Base-by-base conservation (phyloP, 805 yeast species). In the Schizosaccharomyces cryophilus region DNA sequence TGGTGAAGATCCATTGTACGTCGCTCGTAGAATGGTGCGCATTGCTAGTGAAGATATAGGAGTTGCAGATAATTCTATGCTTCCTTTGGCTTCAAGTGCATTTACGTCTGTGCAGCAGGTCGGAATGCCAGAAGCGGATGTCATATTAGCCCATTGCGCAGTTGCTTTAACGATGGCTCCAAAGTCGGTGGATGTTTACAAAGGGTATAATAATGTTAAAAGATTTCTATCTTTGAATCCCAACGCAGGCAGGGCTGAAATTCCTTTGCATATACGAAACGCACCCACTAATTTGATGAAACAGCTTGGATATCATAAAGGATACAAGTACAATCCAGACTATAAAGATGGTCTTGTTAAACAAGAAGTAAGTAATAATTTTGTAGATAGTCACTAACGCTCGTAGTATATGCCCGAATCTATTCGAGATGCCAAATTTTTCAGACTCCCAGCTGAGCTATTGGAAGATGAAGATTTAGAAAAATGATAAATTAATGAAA, bases 1-100 rank as follows among this genome's bases (percentile, higher is more conserved):
- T 2, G 98, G 98, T 0, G 98, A 94, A 69, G 94, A 86, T 67
- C 96, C 96, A 0, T 71, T 87, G 29, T 93, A 84, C 66, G 81
- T 93, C 13, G 88, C 93, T 0, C 75, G 99, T 54, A 74, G 98
- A 65, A 85, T 93, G 94, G 83, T 93, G 4, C 76, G 96, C 3
- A 93, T 93, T 24, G 97, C 98, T 0, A 83, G 93, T 67, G 99
- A 93, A 69, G 99, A 93, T 69, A 75, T 93, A 31, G 99, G 99
- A 0, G 72, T 86, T 1, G 74, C 85, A 3, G 97, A 93, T 69
- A 87, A 87, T 60, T 71, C 84, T 0, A 81, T 94, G 66, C 72
- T 93, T 54, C 95, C 96, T 1, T 83, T 93, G 72, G 93, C 95
- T 0, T 77, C 85, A 2, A 82, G 96, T 0, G 80, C 95, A 0